A percentile compares a stretch with the other conserved stretches of the same genome.
phyloP scores from a whole-genome alignment of 192 early-diverging fungal genomes.

The Neocallimastix lanati region DNA sequence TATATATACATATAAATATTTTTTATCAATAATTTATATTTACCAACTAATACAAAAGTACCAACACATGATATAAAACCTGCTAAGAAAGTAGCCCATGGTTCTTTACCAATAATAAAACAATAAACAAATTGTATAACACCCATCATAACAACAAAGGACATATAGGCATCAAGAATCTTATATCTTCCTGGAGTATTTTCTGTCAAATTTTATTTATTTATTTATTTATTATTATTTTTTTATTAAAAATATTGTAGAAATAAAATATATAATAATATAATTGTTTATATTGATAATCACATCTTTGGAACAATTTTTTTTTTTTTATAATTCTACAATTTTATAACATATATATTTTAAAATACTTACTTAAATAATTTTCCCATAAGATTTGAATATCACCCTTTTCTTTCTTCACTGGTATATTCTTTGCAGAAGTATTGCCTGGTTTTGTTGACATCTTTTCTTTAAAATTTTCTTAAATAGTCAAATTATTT shows the following conservation, averaged over 20 bases:
- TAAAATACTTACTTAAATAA: neutral
- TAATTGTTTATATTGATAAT: too few species aligned
- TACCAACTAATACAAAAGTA: conserved; percentile 76
- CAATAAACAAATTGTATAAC: conserved; percentile 81
- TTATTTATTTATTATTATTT: too few species aligned
- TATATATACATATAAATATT: too few species aligned
- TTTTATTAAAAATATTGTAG: too few species aligned
- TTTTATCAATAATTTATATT: too few species aligned
- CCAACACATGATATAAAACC: conserved; percentile 86
- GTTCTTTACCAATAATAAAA: conserved; percentile 71
- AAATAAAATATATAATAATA: too few species aligned
- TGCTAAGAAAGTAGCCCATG: conserved; percentile 93
- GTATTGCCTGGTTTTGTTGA: neutral
- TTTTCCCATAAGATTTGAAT: neutral
- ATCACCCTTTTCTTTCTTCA: neutral
- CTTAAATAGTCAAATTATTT: too few species aligned
- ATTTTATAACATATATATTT: too few species aligned
- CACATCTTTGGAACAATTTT: too few species aligned
- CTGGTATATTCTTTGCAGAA: neutral
- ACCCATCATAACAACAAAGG: conserved; percentile 75
- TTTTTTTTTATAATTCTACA: too few species aligned
- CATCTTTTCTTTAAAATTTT: neutral
- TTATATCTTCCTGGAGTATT: conserved; percentile 14
- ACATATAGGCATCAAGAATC: conserved; percentile 85
- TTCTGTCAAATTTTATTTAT: too few species aligned